phyloP scores from a whole-genome alignment of 2,329 filamentous ascomycete genomes.

The Trichoderma citrinoviride region DNA sequence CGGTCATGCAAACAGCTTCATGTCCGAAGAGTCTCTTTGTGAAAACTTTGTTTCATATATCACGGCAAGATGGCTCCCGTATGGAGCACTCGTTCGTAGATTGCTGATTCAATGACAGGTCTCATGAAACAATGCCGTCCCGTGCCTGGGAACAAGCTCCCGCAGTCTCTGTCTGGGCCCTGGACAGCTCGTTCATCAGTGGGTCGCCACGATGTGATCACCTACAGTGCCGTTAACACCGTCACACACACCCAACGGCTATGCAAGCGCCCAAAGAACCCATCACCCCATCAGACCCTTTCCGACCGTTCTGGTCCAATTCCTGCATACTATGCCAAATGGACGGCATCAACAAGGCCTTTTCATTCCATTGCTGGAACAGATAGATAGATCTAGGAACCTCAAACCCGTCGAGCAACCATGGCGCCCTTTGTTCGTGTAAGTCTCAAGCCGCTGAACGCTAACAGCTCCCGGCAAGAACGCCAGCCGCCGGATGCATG shows the following conservation, averaged over 20 bases:
- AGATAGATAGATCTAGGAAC: background rate
- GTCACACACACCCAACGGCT: conserved; percentile 9
- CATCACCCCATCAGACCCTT: background rate
- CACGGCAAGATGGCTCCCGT: too few species aligned
- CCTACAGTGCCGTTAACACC: conserved; percentile 15
- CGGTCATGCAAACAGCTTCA: too few species aligned
- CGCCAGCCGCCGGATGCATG: background rate
- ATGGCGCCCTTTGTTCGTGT: background rate
- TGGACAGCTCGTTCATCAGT: background rate
- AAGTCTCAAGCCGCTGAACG: background rate
- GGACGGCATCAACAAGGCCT: background rate
- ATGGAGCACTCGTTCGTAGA: too few species aligned
- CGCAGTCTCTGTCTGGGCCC: background rate
- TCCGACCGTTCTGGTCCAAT: background rate
- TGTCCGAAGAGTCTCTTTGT: too few species aligned
- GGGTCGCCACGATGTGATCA: conserved; percentile 11
- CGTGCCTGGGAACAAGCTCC: background rate
- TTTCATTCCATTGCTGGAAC: background rate
- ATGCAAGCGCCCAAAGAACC: background rate
- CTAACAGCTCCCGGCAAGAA: background rate
- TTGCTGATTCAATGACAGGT: background rate
- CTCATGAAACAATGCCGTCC: background rate
- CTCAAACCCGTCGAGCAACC: background rate
- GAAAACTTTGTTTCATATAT: too few species aligned
- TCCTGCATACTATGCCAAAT: background rate